Base-by-base conservation (phyloP, 2,329 filamentous ascomycete genomes). In the Hirsutella rhossiliensis region DNA sequence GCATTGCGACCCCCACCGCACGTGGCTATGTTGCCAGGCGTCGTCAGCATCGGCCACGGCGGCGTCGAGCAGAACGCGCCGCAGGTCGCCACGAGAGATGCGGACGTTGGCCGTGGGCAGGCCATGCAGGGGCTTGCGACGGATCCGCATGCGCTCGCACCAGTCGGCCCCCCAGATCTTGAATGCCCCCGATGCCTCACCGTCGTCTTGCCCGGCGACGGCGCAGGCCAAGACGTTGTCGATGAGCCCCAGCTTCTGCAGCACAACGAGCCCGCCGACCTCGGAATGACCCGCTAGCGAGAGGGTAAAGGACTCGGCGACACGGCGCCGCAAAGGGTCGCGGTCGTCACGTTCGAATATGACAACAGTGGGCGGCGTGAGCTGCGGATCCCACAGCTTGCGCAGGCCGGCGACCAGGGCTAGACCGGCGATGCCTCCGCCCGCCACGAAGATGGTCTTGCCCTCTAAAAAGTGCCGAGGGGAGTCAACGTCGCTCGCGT, bases 351-450 rank as follows among this genome's bases (percentile, higher is more conserved):
- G 64, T 23, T 72, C 68, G 49, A 65, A 67, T 41, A 71, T 56
- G 39, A 56, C 52, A 38, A 71, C 53, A 4, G 48, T 54, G 1
- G 66, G 67, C 0, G 57, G 55, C 19, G 51, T 47, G 30, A 54
- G 41, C 0, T 44, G 42, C 2, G 55, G 46, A n/a, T 57, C 47
- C 63, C 66, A 71, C 4, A 61, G 56, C 41, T 62, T 63, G 30
- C 56, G 57, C 9, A 72, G 53, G 13, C 64, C 59, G 41, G 62
- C 52, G 23, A 59, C 62, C 44, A 72, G 71, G 7, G 65, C 54
- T 11, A 65, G 59, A 5, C 69, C 67, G 11, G 66, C 62, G 19
- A 71, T 57, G 27, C 69, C 69, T 18, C 56, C 66, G 5, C 69
- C 69, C 4, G 63, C 58, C 9, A 72, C 54, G 19, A 69, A 56